Conservation (phyloP, 495 filamentous ascomycete species). For the Aspergillus nanangensis region DNA sequence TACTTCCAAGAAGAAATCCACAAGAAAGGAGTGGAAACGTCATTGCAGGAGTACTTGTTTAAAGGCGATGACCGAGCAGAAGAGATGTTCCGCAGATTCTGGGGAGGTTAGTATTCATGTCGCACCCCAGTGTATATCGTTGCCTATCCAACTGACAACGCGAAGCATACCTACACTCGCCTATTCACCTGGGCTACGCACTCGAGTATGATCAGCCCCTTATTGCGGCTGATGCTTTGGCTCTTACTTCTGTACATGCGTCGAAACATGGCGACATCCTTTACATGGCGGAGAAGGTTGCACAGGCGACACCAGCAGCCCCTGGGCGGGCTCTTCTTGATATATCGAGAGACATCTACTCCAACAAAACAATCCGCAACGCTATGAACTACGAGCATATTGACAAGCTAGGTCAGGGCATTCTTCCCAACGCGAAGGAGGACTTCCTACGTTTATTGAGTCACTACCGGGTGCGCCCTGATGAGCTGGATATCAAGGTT, state of each 20-base stretch:
- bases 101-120: conserved; percentile 11
- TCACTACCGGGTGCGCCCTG: conserved; percentile 12
- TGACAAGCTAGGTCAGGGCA: conserved; percentile 15
- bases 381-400: conserved; percentile 18
- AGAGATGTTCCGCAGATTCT: conserved; percentile 25
- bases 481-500: conserved; percentile 17
- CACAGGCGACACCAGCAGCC: neutral
- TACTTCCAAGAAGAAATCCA: conserved; percentile 34
- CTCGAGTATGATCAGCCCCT: conserved; percentile 35
- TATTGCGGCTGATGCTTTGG: conserved; percentile 33
- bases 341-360: conserved; percentile 10
- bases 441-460: conserved; percentile 20
- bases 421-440: conserved; percentile 9
- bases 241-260: conserved; percentile 30
- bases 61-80: conserved; percentile 22
- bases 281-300: conserved; percentile 10
- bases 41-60: conserved; percentile 29
- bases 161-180: conserved; percentile 27
- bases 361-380: conserved; percentile 11
- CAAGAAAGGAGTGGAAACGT: conserved; percentile 19
- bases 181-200: conserved; percentile 36
- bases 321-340: conserved; percentile 4
- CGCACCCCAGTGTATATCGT: neutral
- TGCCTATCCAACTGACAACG: neutral
- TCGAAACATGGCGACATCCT: conserved; percentile 13